Conservation (phyloP, 345 rosid species). For the Xanthoceras sorbifolium region DNA sequence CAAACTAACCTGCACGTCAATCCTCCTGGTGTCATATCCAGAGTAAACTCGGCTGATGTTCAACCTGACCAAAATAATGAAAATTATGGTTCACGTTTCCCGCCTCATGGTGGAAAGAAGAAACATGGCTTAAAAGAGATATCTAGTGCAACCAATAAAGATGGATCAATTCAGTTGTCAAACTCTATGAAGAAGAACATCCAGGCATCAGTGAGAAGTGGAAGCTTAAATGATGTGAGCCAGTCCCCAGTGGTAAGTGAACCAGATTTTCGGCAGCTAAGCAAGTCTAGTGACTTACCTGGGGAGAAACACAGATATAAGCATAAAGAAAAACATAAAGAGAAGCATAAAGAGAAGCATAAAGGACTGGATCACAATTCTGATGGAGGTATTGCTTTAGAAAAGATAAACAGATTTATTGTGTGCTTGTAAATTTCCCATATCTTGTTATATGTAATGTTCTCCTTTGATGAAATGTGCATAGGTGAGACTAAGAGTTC, state of each 20-base stretch:
- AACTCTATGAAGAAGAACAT: constrained; percentile 55
- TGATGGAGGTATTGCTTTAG: constrained; percentile 70
- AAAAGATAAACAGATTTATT: constrained; percentile 12
- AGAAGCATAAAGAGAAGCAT: constrained; percentile 68
- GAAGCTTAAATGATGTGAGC: constrained; percentile 44
- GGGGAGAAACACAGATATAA: constrained; percentile 50
- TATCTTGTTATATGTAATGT: constrained; percentile 22
- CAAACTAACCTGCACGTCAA: constrained; percentile 48
- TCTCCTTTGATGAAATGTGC: constrained; percentile 26
- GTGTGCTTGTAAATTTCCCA: constrained; percentile 12
- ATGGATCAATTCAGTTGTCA: constrained; percentile 39
- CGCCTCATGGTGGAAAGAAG: constrained; percentile 48
- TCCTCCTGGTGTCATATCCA: constrained; percentile 29
- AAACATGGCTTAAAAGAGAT: constrained; percentile 54
- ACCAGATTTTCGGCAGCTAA: constrained; percentile 40
- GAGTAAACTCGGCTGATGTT: constrained; percentile 26
- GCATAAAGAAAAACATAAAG: constrained; percentile 65
- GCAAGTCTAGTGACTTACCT: constrained; percentile 40
- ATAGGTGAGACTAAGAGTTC: constrained; percentile 57
- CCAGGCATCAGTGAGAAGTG: constrained; percentile 37
- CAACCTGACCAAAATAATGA: constrained; percentile 30
- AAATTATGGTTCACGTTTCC: constrained; percentile 30
- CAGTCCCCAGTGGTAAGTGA: constrained; percentile 45
- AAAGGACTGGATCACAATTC: constrained; percentile 46
- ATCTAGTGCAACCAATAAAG: constrained; percentile 37